A percentile compares a stretch with the other conserved stretches of the same genome.
phyloP scores from a whole-genome alignment of 768 basidiomycete genomes.

The Terana coerulea region DNA sequence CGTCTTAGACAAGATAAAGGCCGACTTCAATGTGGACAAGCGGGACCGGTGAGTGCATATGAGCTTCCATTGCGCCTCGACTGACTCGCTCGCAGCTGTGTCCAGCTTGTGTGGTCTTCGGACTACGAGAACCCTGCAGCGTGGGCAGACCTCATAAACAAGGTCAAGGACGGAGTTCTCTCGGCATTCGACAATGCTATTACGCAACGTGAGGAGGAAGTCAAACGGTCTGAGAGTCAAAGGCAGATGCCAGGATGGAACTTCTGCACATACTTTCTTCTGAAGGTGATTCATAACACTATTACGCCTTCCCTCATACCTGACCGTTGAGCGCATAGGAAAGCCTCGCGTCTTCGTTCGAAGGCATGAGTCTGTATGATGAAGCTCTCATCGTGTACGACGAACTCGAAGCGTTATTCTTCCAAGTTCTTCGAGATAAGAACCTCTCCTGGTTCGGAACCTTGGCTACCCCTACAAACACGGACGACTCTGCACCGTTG shows the following conservation, averaged over 20 bases:
- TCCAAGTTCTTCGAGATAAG: conserved; percentile 67
- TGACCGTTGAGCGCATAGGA: conserved; percentile 64
- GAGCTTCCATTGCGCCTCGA: conserved; percentile 7
- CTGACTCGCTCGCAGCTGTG: conserved; percentile 49
- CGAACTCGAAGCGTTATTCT: conserved; percentile 85
- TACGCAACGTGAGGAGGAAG: conserved; percentile 81
- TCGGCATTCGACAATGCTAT: conserved; percentile 80
- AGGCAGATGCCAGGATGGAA: conserved; percentile 97
- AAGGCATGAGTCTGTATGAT: conserved; percentile 84
- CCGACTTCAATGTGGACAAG: conserved; percentile 89
- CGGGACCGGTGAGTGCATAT: conserved; percentile 62
- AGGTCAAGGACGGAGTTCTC: conserved; percentile 88
- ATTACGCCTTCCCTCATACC: not conserved
- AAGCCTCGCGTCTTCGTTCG: conserved; percentile 88
- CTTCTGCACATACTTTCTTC: conserved; percentile 93
- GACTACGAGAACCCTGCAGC: conserved; percentile 70
- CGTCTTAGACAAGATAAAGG: conserved; percentile 84
- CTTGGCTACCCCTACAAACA: conserved; percentile 62
- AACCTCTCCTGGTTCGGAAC: conserved; percentile 92
- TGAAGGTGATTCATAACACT: conserved; percentile 60
- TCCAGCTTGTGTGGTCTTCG: conserved; percentile 74
- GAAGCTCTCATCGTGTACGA: conserved; percentile 88
- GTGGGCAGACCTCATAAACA: conserved; percentile 86
- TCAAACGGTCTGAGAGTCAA: conserved; percentile 84
- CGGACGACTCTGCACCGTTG: conserved; percentile 79